A percentile compares a stretch with the other conserved stretches of the same genome.
phyloP scores from a whole-genome alignment of 192 early-diverging fungal genomes.

The Blastocladiella britannica region DNA sequence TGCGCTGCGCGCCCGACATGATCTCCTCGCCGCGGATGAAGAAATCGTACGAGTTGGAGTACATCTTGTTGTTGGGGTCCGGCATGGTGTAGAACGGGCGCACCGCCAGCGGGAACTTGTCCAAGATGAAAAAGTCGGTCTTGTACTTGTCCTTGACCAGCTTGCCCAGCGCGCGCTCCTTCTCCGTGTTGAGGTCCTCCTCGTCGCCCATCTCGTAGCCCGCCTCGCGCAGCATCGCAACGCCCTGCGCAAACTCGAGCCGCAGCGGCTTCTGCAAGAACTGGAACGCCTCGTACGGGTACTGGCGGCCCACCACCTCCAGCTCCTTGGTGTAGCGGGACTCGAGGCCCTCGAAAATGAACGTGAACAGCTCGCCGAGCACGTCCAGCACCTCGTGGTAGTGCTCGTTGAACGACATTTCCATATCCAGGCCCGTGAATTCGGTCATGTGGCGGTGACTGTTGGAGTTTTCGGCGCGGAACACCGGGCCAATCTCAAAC shows the following conservation, averaged over 20 bases:
- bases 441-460: conserved; percentile 99
- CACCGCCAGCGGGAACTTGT: conserved; percentile 94
- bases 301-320: conserved; percentile 66
- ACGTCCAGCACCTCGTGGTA: conserved; percentile 96
- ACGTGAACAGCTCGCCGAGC: conserved; percentile 76
- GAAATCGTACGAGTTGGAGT: conserved; percentile 99
- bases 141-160: conserved; percentile 81
- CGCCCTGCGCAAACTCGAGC: conserved; percentile 72
- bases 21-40: conserved; percentile 99
- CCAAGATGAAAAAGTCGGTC: conserved; percentile 96
- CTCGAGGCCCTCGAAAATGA: conserved; percentile 79
- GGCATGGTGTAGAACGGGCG: conserved; percentile 99
- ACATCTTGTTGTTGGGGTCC: conserved; percentile 59
- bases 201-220: conserved; percentile 79
- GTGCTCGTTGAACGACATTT: conserved; percentile 97
- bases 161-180: conserved; percentile 64
- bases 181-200: conserved; percentile 78
- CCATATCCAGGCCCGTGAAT: conserved; percentile 93
- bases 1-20: conserved; percentile 94
- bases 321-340: conserved; percentile 60
- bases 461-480: conserved; percentile 94
- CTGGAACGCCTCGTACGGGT: conserved; percentile 77
- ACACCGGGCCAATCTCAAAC: conserved; percentile 94
- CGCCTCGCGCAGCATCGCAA: conserved; percentile 65
- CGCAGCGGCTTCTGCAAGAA: conserved; percentile 62